Conservation (phyloP, 2,329 filamentous ascomycete species). For the Penicillium vulpinum region DNA sequence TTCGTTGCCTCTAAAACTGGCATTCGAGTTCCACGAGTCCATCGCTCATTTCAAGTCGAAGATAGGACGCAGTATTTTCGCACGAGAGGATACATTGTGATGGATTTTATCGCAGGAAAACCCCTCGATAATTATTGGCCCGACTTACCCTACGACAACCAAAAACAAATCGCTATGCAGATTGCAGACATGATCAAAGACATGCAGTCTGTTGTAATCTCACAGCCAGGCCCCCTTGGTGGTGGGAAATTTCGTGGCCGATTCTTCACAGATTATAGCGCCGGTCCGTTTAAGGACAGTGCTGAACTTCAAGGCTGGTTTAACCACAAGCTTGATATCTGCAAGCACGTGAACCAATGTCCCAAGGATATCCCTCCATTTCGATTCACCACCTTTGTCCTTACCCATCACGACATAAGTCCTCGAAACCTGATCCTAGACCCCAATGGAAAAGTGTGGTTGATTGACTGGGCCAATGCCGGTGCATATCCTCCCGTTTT, state of each 20-base stretch:
- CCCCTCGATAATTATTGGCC: conserved; percentile 28
- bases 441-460: conserved; percentile 11
- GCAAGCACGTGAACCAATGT: conserved; percentile 12
- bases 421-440: conserved; percentile 23
- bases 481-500: conserved; percentile 27
- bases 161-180: conserved; percentile 20
- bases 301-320: conserved; percentile 26
- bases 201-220: conserved; percentile 18
- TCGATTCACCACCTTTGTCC: conserved; percentile 18
- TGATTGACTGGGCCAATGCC: conserved; percentile 23
- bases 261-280: conserved; percentile 28
- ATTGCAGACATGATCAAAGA: conserved; percentile 23
- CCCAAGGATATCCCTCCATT: conserved; percentile 18
- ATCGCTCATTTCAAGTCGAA: conserved; percentile 24
- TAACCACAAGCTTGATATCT: conserved; percentile 31
- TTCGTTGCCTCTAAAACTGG: conserved; percentile 21
- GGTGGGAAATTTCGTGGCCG: conserved; percentile 19
- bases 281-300: conserved; percentile 20
- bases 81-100: conserved; percentile 28
- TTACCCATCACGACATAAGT: conserved; percentile 23
- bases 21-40: conserved; percentile 24
- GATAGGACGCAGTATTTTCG: conserved; percentile 25
- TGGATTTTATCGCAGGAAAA: conserved; percentile 31
- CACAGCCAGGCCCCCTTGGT: conserved; percentile 17
- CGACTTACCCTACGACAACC: conserved; percentile 12